phyloP scores from a whole-genome alignment of 2,329 filamentous ascomycete genomes.

The Alternaria sp. region DNA sequence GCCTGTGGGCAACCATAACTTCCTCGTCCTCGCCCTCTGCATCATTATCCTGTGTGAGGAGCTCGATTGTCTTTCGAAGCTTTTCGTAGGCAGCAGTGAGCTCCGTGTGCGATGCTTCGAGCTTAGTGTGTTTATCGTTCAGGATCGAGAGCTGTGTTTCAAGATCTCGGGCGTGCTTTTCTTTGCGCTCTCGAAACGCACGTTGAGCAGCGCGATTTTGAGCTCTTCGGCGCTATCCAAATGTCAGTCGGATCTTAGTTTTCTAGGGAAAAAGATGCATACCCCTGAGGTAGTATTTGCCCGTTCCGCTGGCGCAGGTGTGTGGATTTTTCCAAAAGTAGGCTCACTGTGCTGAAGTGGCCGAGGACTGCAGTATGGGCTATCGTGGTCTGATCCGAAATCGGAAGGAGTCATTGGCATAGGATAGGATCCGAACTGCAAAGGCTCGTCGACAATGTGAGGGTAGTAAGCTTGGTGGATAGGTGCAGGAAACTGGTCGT shows the following conservation, averaged over 20 bases:
- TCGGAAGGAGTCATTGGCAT: constrained; percentile 52
- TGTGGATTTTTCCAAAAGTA: constrained; percentile 29
- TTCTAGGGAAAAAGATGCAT: constrained; percentile 20
- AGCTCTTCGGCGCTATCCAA: constrained; percentile 62
- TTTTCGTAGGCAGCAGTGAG: constrained; percentile 53
- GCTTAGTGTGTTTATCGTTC: constrained; percentile 64
- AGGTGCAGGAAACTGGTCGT: constrained; percentile 47
- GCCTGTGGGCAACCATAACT: constrained; percentile 29
- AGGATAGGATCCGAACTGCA: constrained; percentile 47
- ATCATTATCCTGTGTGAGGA: constrained; percentile 48
- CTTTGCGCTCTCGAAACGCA: constrained; percentile 69
- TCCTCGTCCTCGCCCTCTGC: constrained; percentile 44
- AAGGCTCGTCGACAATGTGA: constrained; percentile 44
- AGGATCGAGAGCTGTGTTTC: constrained; percentile 65
- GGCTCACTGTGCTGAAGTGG: constrained; percentile 40
- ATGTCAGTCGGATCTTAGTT: constrained; percentile 17
- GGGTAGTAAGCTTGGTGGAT: constrained; percentile 47
- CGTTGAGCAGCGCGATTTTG: constrained; percentile 69
- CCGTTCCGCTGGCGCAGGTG: constrained; percentile 38
- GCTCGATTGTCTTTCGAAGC: constrained; percentile 52
- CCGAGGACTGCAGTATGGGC: constrained; percentile 51
- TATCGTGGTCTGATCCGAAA: constrained; percentile 53
- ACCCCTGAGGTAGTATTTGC: constrained; percentile 53
- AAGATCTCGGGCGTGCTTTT: constrained; percentile 71
- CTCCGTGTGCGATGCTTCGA: constrained; percentile 63